Percentiles rank a stretch among this genome's conserved stretches.
phyloP scores from a whole-genome alignment of 805 yeast species.

The Monosporozyma unispora region DNA sequence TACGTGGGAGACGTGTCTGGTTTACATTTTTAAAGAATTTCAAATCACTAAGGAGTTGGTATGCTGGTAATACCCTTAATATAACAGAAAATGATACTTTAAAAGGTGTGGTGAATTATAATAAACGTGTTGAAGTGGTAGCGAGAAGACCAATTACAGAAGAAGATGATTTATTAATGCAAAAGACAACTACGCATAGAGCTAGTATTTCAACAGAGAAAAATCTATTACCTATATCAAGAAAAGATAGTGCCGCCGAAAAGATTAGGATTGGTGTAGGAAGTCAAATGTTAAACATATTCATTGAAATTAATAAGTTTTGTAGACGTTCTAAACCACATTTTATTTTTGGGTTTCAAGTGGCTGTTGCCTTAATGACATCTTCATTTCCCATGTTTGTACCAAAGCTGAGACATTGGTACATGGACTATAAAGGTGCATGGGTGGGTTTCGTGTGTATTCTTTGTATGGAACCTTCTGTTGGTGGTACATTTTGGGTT shows the following conservation, averaged over 20 bases:
- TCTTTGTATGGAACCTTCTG: slow-evolving; percentile 40
- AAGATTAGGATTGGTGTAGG: neutral
- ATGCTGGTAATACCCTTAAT: slow-evolving; percentile 17
- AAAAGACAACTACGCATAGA: slow-evolving; percentile 7
- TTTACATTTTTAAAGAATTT: slow-evolving; percentile 32
- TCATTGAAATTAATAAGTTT: slow-evolving; percentile 12
- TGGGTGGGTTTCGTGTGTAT: slow-evolving; percentile 50
- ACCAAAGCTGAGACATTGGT: slow-evolving; percentile 41
- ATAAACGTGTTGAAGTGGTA: slow-evolving; percentile 7
- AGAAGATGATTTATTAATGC: slow-evolving; percentile 24
- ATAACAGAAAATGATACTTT: slow-evolving; percentile 32
- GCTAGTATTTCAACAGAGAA: neutral
- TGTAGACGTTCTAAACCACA: slow-evolving; percentile 26
- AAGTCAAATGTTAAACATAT: neutral
- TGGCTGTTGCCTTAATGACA: slow-evolving; percentile 37
- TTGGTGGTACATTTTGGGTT: slow-evolving; percentile 42
- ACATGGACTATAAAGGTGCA: slow-evolving; percentile 37
- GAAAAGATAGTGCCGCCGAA: neutral
- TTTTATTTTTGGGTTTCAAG: slow-evolving; percentile 39
- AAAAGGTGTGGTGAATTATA: slow-evolving; percentile 21
- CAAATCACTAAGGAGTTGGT: slow-evolving; percentile 32
- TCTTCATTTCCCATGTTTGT: slow-evolving; percentile 45
- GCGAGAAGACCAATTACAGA: slow-evolving; percentile 20
- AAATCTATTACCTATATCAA: neutral
- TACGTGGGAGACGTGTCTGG: slow-evolving; percentile 36